Base-by-base conservation (phyloP, 352 stramenopile genomes). In the Thalassiosira hispida region DNA sequence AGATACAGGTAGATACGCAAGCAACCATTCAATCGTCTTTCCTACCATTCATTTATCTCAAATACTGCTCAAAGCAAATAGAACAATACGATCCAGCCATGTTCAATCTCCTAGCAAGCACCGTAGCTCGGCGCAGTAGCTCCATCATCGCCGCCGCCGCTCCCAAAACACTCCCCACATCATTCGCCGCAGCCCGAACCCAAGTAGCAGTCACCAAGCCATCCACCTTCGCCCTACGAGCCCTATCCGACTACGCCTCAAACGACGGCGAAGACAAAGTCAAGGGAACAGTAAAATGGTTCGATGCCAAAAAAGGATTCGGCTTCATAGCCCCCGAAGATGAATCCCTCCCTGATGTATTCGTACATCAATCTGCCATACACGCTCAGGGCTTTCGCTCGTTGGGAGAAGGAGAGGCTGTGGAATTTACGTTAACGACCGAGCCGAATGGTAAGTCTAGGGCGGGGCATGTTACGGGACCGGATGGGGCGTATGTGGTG, bases 251-350 rank as follows among this genome's bases (percentile, higher is more conserved):
- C 47, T 25, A 27, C 47, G 2, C 47, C 47, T 56, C 47, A 14
- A 47, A 71, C 14, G 27, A 65, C 16, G 61, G 62, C 18, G 29
- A 31, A 6, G 63, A 56, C 7, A 77, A 65, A 42, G 44, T 75
- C 0, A 78, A 33, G 9, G 86, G 86, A 51, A 86, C 79, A 0
- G 83, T 90, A 38, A 92, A 92, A 61, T 92, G 86, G 86, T 95
- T 94, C 66, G 85, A 94, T 61, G 65, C 73, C 25, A 87, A 85
- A 51, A 94, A 94, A 66, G 91, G 91, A 74, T 95, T 91, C 62
- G 91, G 91, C 47, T 95, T 95, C 77, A 93, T 95, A 71, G 64
- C 80, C 23, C 90, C 90, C n/a, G 72, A 91, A 52, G 81, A 90
- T 52, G 84, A 83, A 64, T 73, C 68, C 40, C 59, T 68, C 18